Base-by-base conservation (phyloP, 2,329 filamentous ascomycete species). In the Talaromyces funiculosus region DNA sequence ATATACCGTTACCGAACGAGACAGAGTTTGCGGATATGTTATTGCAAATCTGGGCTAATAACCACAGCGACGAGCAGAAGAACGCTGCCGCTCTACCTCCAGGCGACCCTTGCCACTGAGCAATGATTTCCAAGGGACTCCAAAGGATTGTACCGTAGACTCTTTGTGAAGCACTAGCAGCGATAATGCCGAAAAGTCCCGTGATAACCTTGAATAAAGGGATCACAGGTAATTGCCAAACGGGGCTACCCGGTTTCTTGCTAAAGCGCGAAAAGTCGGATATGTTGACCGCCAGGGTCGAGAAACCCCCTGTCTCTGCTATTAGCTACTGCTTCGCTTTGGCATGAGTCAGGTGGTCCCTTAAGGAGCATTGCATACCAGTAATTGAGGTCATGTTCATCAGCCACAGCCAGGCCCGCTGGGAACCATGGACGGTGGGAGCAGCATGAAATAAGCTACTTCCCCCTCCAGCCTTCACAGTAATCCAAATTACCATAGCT, bases 121-220 rank as follows among this genome's bases (percentile, higher is more conserved):
- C 24, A 29, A 60, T 60, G 16, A 60, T 60, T 12, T 54, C 16
- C 14, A 60, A 22, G 8, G 57, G 57, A 26, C 57, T 60, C 57
- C 57, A 60, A 47, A 60, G 57, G 12, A 60, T 18, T 6, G 24
- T 60, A 3, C 57, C 57, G n/a, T 60, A 60, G 12, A 60, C 18
- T 54, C 7, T 33, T 42, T 60, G 57, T 14, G 57, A 60, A n/a
- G 57, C 57, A 45, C 57, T 60, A 9, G 49, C 57, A 29, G 57
- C 57, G 38, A 60, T 54, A 45, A 60, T 60, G 12, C 57, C 57
- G 38, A 60, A 60, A n/a, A 82, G 77, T 6, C 78, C 80, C 58
- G 80, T 66, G 8, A 78, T 77, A 35, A 81, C 79, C 31, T 78
- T 81, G 64, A 81, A 61, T 12, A 69, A 60, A 16, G 67, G 67